Evolutionary conservation across 306 rosid genomes (phyloP), one percentile per base, ranked within the genome.

Genomic region (Dalbergia cultrata): DNA sequence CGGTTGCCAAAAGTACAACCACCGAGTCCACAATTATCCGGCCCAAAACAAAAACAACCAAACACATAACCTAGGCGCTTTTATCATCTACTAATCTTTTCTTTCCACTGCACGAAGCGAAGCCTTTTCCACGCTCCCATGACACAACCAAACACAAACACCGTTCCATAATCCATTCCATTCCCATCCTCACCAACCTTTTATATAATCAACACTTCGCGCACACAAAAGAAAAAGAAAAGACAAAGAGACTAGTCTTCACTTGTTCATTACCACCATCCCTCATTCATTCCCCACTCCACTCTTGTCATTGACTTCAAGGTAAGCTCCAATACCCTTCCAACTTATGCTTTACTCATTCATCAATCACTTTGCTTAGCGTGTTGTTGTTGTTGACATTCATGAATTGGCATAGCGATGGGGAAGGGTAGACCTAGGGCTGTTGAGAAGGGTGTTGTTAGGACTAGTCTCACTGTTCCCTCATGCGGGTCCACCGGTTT

Each of bases 351-450:
- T 47, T 47, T 47, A 47, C 53, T 47, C n/a, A 47, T 47, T 47
- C 14, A 4, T 13, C 13, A 13, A 5, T 47, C 14, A 10, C 53
- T 9, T 3, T 9, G 11, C 13, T 47, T 13, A 8, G 50, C 10
- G 50, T 45, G 9, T 11, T 8, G n/a, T n/a, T n/a, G n/a, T n/a
- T n/a, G 50, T 37, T 37, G 41, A 66, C 82, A 77, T 83, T 75
- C 58, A 71, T 86, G 75, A 72, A 41, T 72, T 62, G 58, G 47
- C 13, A 16, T 60, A 47, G 56, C 11, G 6, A 93, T 95, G 97
- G 97, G 95, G 81, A 95, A 95, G 76, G 97, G 97, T 56, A 90
- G 90, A 82, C 97, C 95, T 84, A 95, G 99, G 92, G 86, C 95
- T 35, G 97, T 95, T 37, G 97, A 95, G 78, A 93, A 93, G 85